Evolutionary conservation across 306 rosid species (phyloP).

Genomic region (Crataegus laevigata): DNA sequence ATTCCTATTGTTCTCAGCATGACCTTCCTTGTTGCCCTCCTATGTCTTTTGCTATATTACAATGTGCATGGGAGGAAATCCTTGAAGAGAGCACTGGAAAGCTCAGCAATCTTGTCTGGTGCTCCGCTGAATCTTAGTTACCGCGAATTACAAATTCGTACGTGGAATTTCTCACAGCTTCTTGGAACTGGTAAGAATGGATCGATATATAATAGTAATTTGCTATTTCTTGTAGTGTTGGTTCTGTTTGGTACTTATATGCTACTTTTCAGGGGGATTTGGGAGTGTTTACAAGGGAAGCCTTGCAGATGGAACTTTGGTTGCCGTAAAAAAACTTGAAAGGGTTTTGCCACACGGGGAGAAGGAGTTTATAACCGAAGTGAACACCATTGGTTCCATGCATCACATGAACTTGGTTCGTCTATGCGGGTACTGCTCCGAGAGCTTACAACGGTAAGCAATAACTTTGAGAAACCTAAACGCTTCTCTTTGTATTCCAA

Average conservation of each 20-base stretch:
- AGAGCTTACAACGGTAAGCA: constrained; percentile 64
- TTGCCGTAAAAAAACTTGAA: constrained; percentile 91
- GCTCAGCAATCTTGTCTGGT: constrained; percentile 67
- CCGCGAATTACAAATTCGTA: constrained; percentile 74
- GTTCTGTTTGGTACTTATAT: neutral
- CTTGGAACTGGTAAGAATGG: constrained; percentile 91
- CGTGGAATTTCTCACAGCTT: constrained; percentile 63
- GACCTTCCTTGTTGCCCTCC: constrained; percentile 53
- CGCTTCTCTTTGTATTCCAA: neutral
- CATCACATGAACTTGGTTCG: constrained; percentile 97
- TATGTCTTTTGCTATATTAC: constrained; percentile 60
- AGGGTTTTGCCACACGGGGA: constrained; percentile 92
- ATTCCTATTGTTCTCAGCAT: constrained; percentile 70
- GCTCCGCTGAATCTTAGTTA: constrained; percentile 65
- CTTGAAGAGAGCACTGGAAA: constrained; percentile 62
- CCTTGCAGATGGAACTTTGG: constrained; percentile 72
- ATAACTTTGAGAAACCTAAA: neutral
- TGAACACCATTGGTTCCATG: constrained; percentile 93
- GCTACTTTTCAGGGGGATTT: constrained; percentile 72
- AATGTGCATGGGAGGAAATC: constrained; percentile 61
- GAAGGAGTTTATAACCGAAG: constrained; percentile 89
- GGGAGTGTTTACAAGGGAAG: constrained; percentile 94
- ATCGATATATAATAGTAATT: neutral
- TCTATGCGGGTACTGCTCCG: constrained; percentile 78
- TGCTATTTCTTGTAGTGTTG: neutral